Conservation (phyloP, 176 grass and related monocot genomes). For the Musa schizocarpa region DNA sequence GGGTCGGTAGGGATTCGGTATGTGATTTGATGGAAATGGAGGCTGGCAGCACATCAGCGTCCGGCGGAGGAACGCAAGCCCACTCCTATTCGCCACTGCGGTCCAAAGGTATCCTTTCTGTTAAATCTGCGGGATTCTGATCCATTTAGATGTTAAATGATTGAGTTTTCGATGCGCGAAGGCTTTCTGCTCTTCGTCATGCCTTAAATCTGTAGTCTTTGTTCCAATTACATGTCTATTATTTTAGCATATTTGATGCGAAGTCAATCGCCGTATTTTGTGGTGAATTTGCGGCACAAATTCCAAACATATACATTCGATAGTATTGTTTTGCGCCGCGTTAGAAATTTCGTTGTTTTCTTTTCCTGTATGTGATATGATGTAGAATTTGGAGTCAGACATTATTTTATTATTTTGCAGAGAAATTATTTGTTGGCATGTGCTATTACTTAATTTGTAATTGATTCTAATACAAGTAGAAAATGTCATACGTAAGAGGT, state of each 20-base stretch:
- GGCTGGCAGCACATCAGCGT: slow-evolving; percentile 42
- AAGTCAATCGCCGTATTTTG: slow-evolving; percentile 13
- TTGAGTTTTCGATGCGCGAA: neutral
- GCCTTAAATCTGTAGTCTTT: neutral
- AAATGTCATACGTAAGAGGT: neutral
- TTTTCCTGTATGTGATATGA: neutral
- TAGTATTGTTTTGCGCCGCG: too few species aligned
- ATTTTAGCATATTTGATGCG: too few species aligned
- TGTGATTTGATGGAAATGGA: slow-evolving; percentile 32
- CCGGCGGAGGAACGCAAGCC: slow-evolving; percentile 10
- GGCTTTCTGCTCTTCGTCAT: neutral
- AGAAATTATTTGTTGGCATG: neutral
- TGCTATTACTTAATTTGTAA: neutral
- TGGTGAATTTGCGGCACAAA: neutral
- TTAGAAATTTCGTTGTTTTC: too few species aligned
- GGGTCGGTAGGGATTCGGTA: neutral
- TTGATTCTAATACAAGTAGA: neutral
- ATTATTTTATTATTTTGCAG: too few species aligned
- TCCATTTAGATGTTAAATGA: neutral
- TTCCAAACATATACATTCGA: too few species aligned
- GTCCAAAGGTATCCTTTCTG: slow-evolving; percentile 50
- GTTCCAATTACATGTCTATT: neutral
- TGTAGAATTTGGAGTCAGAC: neutral
- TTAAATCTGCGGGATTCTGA: neutral
- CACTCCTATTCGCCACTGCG: slow-evolving; percentile 28